Evolutionary conservation across 2,329 filamentous ascomycete genomes (phyloP), one percentile per base, ranked within the genome.

Genomic region (Cordyceps fumosorosea): DNA sequence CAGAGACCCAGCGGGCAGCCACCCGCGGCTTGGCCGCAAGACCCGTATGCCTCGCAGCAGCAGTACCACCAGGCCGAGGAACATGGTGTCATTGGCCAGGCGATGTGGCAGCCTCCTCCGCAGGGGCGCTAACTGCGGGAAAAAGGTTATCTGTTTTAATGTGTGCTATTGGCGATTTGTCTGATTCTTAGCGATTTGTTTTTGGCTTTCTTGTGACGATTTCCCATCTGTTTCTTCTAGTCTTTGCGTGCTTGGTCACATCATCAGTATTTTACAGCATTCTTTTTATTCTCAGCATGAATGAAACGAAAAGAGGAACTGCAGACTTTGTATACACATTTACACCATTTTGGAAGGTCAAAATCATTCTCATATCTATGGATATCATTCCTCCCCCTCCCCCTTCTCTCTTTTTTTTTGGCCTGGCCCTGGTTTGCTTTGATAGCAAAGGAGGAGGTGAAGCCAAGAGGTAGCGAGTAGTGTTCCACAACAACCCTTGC

Each of bases 41-140:
- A 56, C 18, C 54, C 45, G 2, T 58, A 58, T 16, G 18, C 29
- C 53, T 52, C 60, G 6, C 60, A 56, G 50, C 60, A 52, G 47
- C 60, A 58, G 8, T 29, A 57, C 12, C 56, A 47, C n/a, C 56
- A 53, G 42, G 50, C 51, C 16, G 50, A 63, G 26, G 50, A 63
- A n/a, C 56, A 56, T 12, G 62, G 62, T n/a, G 51, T 63, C 45
- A 63, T 63, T 52, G 62, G 62, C 32, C 62, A 63, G 20, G 62
- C 62, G n/a, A 40, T 63, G 2, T 59, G 61, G 55, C 55, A 58
- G 29, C 61, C 61, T 40, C 60, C 60, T n/a, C 48, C 42, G 5
- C 52, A 55, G n/a, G 22, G 26, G 5, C 55, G 48, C 5, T 52
- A 51, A 12, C 6, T 20, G 44, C 20, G 11, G 16, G 18, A 50